Evolutionary conservation across 352 stramenopile genomes (phyloP), one percentile per base, ranked within the genome.

Genomic region (Phytophthora fragariae): DNA sequence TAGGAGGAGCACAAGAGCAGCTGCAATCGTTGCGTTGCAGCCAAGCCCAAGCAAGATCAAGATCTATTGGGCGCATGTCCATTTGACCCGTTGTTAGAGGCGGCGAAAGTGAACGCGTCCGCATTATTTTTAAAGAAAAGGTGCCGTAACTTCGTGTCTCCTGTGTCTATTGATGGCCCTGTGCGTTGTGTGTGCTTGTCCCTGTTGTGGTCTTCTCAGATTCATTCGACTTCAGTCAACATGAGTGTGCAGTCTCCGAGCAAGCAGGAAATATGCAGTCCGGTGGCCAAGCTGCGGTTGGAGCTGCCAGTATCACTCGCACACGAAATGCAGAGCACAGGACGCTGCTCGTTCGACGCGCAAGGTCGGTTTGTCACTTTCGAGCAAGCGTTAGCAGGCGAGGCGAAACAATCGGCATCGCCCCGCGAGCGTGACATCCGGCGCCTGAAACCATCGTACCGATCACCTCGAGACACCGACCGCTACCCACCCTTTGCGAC

Each of bases 281-380:
- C 60, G 5, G 44, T 62, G 29, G 50, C 29, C 24, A 73, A 68
- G 61, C 41, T 72, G 62, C 68, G 73, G 49, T 41, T 69, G 52
- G 62, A 74, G 19, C 50, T 74, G 31, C 73, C 56, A 17, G 35
- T 53, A 21, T 60, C 62, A 56, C 33, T 77, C 39, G 70, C 55
- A 19, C 57, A 62, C 0, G 59, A 80, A 29, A 60, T 75, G 17
- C 57, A 82, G 71, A 70, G 24, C 59, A 63, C 69, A 4, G 66
- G 73, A 39, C 79, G 81, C 10, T 88, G 83, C 62, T 88, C 76
- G 35, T 88, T 88, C 52, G 72, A 80, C 21, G 71, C 75, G 7
- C 67, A 77, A 17, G 66, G 65, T 27, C 73, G 76, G 2, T 90
- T 90, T 62, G 60, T 56, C 2, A 53, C 47, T 7, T 79, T 80